These are phyloP conservation scores for Pezicula carpinea DNA, from an alignment of 2,329 filamentous ascomycete genomes.

Conservation along the genomic window DNA sequence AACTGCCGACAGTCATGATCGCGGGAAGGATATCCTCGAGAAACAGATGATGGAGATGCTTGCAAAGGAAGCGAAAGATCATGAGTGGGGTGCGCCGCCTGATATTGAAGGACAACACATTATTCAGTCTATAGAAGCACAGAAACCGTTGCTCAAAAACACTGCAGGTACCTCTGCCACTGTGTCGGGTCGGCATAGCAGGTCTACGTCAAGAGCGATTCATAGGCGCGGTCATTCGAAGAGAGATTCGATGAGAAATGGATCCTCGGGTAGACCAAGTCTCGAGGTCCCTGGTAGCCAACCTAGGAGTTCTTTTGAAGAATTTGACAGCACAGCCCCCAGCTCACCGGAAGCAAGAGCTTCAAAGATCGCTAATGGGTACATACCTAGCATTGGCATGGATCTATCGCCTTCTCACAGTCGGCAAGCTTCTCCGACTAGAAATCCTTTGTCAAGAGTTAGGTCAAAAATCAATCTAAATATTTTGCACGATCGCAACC, in stretches of 20 bases:
- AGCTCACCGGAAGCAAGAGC: slow-evolving; percentile 25
- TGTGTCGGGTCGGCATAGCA: slow-evolving; percentile 14
- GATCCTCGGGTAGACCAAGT: slow-evolving; percentile 31
- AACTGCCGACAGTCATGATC: slow-evolving; percentile 40
- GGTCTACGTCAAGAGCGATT: slow-evolving; percentile 15
- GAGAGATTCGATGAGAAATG: slow-evolving; percentile 12
- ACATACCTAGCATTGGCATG: slow-evolving; percentile 55
- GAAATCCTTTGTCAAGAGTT: slow-evolving; percentile 47
- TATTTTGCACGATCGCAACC: slow-evolving; percentile 27
- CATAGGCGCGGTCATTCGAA: slow-evolving; percentile 10
- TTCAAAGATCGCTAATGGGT: slow-evolving; percentile 24
- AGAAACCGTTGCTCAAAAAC: slow-evolving; percentile 9
- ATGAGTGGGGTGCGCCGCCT: slow-evolving; percentile 16
- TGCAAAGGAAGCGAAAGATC: slow-evolving; percentile 43
- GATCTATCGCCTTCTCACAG: slow-evolving; percentile 61
- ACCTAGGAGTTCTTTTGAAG: slow-evolving; percentile 35
- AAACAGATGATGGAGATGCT: slow-evolving; percentile 60
- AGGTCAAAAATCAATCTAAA: slow-evolving; percentile 32
- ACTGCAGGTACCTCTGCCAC: slow-evolving; percentile 3
- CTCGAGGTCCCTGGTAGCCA: slow-evolving; percentile 42
- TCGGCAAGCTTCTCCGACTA: slow-evolving; percentile 57
- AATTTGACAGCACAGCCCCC: slow-evolving; percentile 37
- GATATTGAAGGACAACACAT: slow-evolving; percentile 11
- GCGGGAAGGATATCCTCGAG: slow-evolving; percentile 49
- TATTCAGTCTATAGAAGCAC: slow-evolving; percentile 12